These are phyloP conservation scores for Candida sanyaensis DNA, from an alignment of 1,139 yeast species.

Conservation along the genomic window DNA sequence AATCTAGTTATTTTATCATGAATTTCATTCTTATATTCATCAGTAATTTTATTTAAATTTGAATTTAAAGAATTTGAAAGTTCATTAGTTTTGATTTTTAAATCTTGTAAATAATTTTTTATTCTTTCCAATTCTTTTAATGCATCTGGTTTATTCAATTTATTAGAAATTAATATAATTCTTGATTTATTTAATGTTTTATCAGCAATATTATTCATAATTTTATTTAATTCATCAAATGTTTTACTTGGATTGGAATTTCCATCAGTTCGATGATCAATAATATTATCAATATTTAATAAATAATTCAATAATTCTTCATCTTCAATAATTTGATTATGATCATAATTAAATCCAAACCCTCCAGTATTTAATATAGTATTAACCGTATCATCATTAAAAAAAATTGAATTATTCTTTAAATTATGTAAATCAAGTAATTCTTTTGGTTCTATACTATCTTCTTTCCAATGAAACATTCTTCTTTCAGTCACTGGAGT, in stretches of 20 bases:
- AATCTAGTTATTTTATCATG: constrained; percentile 30
- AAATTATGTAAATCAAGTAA: background rate
- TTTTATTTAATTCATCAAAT: constrained; percentile 11
- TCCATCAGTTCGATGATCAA: constrained; percentile 16
- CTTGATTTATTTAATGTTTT: constrained; percentile 9
- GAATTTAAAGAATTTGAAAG: constrained; percentile 13
- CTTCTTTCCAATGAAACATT: constrained; percentile 9
- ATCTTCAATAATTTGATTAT: constrained; percentile 20
- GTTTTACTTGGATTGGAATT: background rate
- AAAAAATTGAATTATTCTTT: background rate
- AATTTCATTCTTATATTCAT: constrained; percentile 28
- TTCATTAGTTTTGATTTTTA: constrained; percentile 11
- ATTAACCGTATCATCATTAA: constrained; percentile 17
- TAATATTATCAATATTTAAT: constrained; percentile 34
- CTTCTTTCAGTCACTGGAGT: constrained; percentile 6
- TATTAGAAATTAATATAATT: constrained; percentile 5
- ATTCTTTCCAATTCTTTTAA: constrained; percentile 12
- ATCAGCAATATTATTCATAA: constrained; percentile 12
- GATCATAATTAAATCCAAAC: constrained; percentile 18
- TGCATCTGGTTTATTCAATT: constrained; percentile 4
- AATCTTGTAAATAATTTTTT: constrained; percentile 10
- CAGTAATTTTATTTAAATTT: constrained; percentile 19
- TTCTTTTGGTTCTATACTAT: background rate
- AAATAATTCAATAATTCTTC: constrained; percentile 32
- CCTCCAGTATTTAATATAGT: constrained; percentile 26